Base-by-base conservation (phyloP, 352 stramenopile species). In the Plasmopara muralis region DNA sequence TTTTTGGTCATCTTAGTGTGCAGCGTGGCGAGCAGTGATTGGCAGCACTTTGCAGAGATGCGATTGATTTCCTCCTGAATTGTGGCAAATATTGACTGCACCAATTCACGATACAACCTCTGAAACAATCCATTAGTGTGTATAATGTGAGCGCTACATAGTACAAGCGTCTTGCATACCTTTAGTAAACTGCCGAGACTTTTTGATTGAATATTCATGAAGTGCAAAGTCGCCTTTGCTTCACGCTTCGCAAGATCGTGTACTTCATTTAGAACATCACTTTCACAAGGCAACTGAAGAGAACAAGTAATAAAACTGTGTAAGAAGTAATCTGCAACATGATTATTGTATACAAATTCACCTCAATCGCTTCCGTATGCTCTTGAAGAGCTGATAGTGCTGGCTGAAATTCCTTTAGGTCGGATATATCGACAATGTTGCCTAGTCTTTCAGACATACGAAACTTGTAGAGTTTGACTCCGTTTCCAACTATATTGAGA, bases 91-190 rank as follows among this genome's bases (percentile, higher is more conserved):
- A 86, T 53, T 5, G 81, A 88, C 29, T 83, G 64, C 15, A 92
- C 66, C 28, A 87, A 65, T 33, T 89, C 74, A 48, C 80, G 75
- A 54, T 89, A 92, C 25, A 92, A 56, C 87, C 87, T 89, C 77
- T 91, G 44, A 14, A 44, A 38, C 29, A 50, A 39, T 49, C 31
- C 16, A 31, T 47, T 37, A 51, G 35, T 16, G 13, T 2, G 14
- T 15, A n/a, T 8, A 6, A 18, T 25, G 20, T 25, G 4, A 38
- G 4, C 33, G 33, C 33, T 9, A 38, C 33, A 38, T 38, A 38
- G 33, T 38, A 4, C 33, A 38, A 28, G 20, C 20, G 1, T 25
- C 20, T 15, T 30, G 20, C 25, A 20, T 66, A 91, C 80, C 72
- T 75, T 71, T 1, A 88, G 57, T 43, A 89, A 59, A 5, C 53